Percentiles rank a stretch among this genome's conserved stretches.
phyloP scores from a whole-genome alignment of 345 rosid species.

The Populus ilicifolia region DNA sequence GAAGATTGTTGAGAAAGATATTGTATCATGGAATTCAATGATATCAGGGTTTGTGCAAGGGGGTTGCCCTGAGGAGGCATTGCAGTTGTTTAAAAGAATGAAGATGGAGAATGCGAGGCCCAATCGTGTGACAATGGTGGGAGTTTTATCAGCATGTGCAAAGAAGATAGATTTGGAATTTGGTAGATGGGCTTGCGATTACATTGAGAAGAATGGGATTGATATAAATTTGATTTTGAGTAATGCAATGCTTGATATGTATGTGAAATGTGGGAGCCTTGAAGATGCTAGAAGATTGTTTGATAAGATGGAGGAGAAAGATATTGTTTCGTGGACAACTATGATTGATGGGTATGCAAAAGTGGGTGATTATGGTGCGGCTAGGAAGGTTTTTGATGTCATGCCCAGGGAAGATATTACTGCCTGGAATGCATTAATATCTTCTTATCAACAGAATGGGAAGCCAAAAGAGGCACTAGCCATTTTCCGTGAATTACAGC shows the following conservation, averaged over 20 bases:
- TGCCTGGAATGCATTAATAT: constrained; percentile 64
- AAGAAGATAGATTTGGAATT: constrained; percentile 51
- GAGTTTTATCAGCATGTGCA: constrained; percentile 57
- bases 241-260: constrained; percentile 75
- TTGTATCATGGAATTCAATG: constrained; percentile 81
- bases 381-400: constrained; percentile 43
- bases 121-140: constrained; percentile 64
- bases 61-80: constrained; percentile 52
- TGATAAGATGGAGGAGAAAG: constrained; percentile 51
- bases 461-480: constrained; percentile 58
- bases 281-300: constrained; percentile 56
- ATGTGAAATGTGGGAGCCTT: constrained; percentile 60
- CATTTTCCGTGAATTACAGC: constrained; percentile 54
- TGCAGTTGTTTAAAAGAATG: constrained; percentile 51
- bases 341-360: constrained; percentile 73
- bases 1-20: constrained; percentile 46
- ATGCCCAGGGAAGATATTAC: constrained; percentile 54
- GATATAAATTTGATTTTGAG: constrained; percentile 46
- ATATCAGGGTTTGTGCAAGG: constrained; percentile 56
- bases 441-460: constrained; percentile 65
- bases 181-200: constrained; percentile 51
- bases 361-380: constrained; percentile 43
- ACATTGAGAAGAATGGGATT: constrained; percentile 40
- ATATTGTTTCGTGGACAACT: constrained; percentile 64
- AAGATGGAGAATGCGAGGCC: constrained; percentile 49